Percentiles rank a stretch among this genome's conserved stretches.
phyloP scores from a whole-genome alignment of 2,329 filamentous ascomycete genomes.

The Arthrinium phaeospermum region DNA sequence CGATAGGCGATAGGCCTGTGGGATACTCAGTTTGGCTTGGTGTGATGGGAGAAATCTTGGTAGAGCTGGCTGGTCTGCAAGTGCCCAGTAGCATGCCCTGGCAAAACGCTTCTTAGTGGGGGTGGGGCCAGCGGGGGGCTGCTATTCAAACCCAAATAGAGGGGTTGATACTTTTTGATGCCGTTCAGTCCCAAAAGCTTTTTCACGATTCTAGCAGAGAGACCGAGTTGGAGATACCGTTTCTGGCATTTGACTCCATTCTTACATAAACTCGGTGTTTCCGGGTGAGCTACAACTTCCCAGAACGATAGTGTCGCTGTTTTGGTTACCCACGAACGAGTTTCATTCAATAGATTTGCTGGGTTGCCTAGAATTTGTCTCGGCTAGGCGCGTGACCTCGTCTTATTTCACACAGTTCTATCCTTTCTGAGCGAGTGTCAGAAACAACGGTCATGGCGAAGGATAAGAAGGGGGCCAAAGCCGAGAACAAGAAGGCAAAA shows the following conservation, averaged over 20 bases:
- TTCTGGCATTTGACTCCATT: background rate
- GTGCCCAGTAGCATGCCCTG: background rate
- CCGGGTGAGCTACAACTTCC: background rate
- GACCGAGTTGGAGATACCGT: background rate
- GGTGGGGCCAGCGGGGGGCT: background rate
- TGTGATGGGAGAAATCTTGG: constrained; percentile 4
- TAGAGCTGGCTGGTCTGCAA: background rate
- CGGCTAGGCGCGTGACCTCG: background rate
- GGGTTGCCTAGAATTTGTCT: background rate
- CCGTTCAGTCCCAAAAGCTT: background rate
- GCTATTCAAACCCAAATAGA: background rate
- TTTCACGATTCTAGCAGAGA: background rate
- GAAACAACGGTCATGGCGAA: constrained; percentile 46
- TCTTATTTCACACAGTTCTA: background rate
- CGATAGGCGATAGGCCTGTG: constrained; percentile 4
- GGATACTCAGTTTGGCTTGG: background rate
- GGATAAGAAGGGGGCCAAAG: constrained; percentile 49
- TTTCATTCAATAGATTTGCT: background rate
- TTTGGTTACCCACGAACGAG: background rate
- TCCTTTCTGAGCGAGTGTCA: background rate
- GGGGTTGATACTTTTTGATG: background rate
- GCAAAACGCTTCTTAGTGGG: constrained; percentile 11
- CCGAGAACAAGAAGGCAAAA: constrained; percentile 51
- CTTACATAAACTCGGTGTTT: background rate
- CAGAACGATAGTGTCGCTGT: background rate